Conservation (phyloP, 176 grass and related monocot species). For the Cenchrus fungigraminus region DNA sequence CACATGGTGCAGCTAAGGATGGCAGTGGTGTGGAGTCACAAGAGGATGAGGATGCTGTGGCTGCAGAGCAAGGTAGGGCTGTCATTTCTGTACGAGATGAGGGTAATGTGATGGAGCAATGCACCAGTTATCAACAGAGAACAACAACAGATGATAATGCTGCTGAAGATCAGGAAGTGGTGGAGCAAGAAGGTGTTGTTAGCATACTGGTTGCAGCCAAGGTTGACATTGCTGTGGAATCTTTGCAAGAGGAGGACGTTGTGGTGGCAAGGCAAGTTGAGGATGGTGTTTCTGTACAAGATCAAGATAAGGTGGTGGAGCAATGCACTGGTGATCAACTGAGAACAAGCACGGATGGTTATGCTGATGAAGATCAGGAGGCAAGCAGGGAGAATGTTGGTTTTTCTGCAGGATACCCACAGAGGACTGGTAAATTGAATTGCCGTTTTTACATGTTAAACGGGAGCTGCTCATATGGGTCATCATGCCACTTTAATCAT, state of each 20-base stretch:
- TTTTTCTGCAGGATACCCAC: conserved; percentile 44
- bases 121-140: background rate
- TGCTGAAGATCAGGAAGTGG: conserved; percentile 11
- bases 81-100: background rate
- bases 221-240: conserved; percentile 5
- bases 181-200: conserved; percentile 1
- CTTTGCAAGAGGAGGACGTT: background rate
- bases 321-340: conserved; percentile 25
- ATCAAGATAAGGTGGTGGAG: conserved; percentile 12
- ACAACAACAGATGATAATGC: conserved; percentile 3
- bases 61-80: background rate
- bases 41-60: background rate
- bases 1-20: no score
- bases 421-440: conserved; percentile 55
- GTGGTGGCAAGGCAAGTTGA: conserved; percentile 1
- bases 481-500: conserved; percentile 60
- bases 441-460: conserved; percentile 57
- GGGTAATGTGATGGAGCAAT: background rate
- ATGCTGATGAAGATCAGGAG: conserved; percentile 11
- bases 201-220: background rate
- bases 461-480: conserved; percentile 45
- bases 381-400: conserved; percentile 43
- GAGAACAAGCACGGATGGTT: background rate
- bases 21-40: background rate
- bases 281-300: conserved; percentile 9